Evolutionary conservation across 2,329 filamentous ascomycete genomes (phyloP), one percentile per base, ranked within the genome.

Genomic region (Paraphaeosphaeria minitans): DNA sequence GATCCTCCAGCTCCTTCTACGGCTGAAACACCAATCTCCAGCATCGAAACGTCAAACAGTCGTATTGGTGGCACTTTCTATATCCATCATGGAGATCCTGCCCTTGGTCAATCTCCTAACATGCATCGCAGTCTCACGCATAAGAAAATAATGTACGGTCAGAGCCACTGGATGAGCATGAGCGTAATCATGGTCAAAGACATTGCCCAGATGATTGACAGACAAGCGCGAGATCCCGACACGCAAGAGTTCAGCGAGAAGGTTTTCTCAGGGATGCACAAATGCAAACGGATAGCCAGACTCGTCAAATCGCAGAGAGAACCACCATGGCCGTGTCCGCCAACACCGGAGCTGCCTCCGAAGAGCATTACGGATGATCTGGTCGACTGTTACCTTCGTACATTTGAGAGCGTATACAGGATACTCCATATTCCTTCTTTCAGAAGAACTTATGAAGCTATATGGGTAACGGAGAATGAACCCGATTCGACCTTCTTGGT

Each of bases 141-240:
- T 60, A 88, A 88, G 65, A 82, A 81, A 0, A 79, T 85, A 0
- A 67, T 87, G 0, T 84, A 86, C 64, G 85, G 85, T 0, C 81
- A 81, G 65, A 85, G 83, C 31, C 83, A 86, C 64, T 87, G 83
- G 81, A 78, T 85, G n/a, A 84, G 82, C 58, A 50, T 51, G 16
- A 77, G 77, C 1, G 69, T 83, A 12, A 64, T 75, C 0, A 61
- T 84, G 46, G 83, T 82, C 47, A 68, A 69, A 16, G 80, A 82
- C 49, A 67, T 85, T 4, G 71, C 84, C 47, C 70, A 80, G 13
- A 66, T 76, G 16, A 67, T 85, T 9, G 81, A 85, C 42, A 71
- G 78, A 1, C 48, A 66, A 43, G 13, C 80, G 1, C 72, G 69
- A n/a, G 75, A 79, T n/a, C 21, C 24, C 27, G 52, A 13, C 22